phyloP scores from a whole-genome alignment of 179 eudicot genomes.

The Amaranthus tricolor region DNA sequence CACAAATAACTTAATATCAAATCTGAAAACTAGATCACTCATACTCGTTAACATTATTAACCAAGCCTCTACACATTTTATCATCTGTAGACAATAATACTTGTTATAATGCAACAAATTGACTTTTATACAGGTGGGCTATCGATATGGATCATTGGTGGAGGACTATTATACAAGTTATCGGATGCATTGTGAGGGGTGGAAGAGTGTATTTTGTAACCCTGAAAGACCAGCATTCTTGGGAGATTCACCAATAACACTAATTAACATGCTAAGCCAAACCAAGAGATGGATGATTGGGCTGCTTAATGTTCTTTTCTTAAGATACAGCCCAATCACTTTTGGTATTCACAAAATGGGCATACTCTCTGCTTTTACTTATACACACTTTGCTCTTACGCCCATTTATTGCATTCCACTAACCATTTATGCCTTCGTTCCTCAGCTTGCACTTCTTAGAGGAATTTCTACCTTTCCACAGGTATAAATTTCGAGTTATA shows the following conservation, averaged over 20 bases:
- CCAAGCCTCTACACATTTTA: too few species aligned
- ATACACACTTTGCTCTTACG: conserved; percentile 43
- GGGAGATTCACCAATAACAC: conserved; percentile 53
- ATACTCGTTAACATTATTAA: too few species aligned
- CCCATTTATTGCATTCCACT: conserved; percentile 54
- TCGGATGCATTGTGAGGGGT: conserved; percentile 65
- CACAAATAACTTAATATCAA: too few species aligned
- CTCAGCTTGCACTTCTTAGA: conserved; percentile 61
- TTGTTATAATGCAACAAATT: too few species aligned
- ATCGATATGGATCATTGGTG: conserved; percentile 67
- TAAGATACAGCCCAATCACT: conserved; percentile 26
- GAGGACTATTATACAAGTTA: conserved; percentile 73
- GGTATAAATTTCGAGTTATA: conserved; percentile 28
- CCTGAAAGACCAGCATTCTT: conserved; percentile 65
- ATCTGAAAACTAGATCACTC: too few species aligned
- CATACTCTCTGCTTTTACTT: conserved; percentile 42
- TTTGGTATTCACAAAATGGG: conserved; percentile 42
- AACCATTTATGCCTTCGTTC: conserved; percentile 60
- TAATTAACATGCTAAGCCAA: conserved; percentile 50
- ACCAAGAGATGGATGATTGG: conserved; percentile 67
- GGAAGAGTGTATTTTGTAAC: conserved; percentile 52
- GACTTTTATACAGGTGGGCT: conserved; percentile 56
- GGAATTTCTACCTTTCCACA: conserved; percentile 57
- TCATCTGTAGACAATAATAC: too few species aligned
- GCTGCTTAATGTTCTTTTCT: conserved; percentile 49